Percentiles rank a stretch among this genome's conserved stretches.
Evolutionary conservation across 2,329 filamentous ascomycete species (phyloP).

Genomic region (Pseudocercospora crystallina): DNA sequence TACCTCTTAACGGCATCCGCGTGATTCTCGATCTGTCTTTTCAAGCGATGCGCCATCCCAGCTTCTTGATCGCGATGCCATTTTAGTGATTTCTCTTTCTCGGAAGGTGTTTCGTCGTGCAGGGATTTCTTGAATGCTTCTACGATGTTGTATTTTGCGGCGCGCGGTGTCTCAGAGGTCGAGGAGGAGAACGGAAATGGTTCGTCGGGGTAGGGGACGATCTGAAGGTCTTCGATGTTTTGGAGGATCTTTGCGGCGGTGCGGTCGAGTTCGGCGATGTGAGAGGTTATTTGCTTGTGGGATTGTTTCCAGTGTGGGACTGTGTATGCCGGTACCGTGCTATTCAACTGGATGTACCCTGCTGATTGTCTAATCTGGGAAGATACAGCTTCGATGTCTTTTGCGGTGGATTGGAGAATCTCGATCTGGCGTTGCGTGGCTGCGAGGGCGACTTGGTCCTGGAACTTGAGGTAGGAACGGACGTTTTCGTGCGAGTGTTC

Average conservation of each 20-base stretch:
- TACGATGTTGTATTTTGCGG: not conserved
- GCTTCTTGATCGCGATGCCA: no score
- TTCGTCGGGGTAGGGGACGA: not conserved
- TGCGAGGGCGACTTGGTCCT: constrained; percentile 4
- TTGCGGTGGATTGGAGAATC: not conserved
- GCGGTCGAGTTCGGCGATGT: no score
- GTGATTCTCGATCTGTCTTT: no score
- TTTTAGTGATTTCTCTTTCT: no score
- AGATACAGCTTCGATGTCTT: not conserved
- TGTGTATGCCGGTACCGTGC: not conserved
- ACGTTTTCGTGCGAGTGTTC: constrained; percentile 1
- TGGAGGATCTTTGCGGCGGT: not conserved
- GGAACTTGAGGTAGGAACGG: not conserved
- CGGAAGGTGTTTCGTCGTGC: no score
- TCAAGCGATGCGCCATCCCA: no score
- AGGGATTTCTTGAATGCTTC: not conserved
- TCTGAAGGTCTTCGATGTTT: constrained; percentile 4
- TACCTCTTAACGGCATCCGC: no score
- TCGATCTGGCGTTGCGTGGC: not conserved
- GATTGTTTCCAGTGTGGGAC: not conserved
- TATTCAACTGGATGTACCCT: not conserved
- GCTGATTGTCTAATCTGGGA: not conserved
- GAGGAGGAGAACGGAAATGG: not conserved
- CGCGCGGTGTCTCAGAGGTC: not conserved
- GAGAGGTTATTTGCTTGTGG: no score